Conservation (phyloP, 2,329 filamentous ascomycete genomes). For the Colletotrichum acutatum region DNA sequence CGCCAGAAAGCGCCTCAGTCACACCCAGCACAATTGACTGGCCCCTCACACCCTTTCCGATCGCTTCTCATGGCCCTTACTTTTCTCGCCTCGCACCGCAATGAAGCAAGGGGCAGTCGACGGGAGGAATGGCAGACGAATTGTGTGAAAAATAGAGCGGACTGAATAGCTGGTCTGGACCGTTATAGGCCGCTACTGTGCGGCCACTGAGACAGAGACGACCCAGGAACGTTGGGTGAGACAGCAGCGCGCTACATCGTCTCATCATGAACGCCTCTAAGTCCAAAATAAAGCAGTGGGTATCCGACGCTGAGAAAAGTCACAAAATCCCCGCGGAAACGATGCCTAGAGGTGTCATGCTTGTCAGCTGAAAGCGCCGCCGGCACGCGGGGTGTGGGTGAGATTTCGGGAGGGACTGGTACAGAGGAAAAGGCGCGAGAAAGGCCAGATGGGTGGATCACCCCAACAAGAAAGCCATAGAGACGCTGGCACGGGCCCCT, state of each 20-base stretch:
- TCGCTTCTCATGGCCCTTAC: neutral
- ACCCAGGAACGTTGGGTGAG: constrained; percentile 15
- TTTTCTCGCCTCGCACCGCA: neutral
- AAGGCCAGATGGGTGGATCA: neutral
- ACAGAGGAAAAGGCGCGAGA: constrained; percentile 2
- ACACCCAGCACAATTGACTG: neutral
- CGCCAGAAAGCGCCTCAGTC: constrained; percentile 20
- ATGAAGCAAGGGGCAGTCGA: neutral
- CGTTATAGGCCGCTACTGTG: neutral
- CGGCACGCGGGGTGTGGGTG: neutral
- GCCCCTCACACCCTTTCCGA: neutral
- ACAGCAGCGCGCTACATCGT: constrained; percentile 30
- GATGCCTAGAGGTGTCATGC: constrained; percentile 10
- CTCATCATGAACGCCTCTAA: constrained; percentile 33
- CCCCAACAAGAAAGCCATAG: neutral
- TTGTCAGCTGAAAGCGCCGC: constrained; percentile 17
- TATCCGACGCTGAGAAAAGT: neutral
- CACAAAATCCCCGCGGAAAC: constrained; percentile 11
- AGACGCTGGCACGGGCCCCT: constrained; percentile 22
- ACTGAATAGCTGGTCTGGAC: neutral
- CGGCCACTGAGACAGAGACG: neutral
- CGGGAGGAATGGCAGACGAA: neutral
- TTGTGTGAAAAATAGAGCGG: neutral
- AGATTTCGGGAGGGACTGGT: neutral
- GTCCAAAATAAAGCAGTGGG: constrained; percentile 5